Evolutionary conservation across 1,284 basidiomycete genomes (phyloP).

Genomic region (Malassezia japonica): DNA sequence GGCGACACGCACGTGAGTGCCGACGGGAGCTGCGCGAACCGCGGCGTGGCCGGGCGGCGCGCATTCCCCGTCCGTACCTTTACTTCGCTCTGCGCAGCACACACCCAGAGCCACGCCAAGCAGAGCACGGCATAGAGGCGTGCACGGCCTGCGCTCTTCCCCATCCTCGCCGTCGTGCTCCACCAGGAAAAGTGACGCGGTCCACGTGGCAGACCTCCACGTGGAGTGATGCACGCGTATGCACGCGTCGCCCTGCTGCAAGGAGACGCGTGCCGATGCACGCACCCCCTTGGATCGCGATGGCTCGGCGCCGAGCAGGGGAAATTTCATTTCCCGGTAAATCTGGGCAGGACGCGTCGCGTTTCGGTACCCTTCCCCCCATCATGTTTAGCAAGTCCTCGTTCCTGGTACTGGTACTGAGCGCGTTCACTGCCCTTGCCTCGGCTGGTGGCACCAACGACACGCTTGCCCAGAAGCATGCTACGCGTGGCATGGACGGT

Average conservation of each 20-base stretch:
- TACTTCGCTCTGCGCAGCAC: not conserved
- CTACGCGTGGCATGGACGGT: not conserved
- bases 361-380: too few relatives aligned
- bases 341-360: too few relatives aligned
- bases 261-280: not conserved
- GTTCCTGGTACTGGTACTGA: not conserved
- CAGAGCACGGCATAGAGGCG: too few relatives aligned
- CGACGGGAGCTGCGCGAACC: not conserved
- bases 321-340: too few relatives aligned
- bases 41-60: not conserved
- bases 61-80: not conserved
- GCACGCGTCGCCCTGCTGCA: not conserved
- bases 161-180: too few relatives aligned
- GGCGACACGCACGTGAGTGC: not conserved
- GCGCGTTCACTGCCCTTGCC: not conserved
- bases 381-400: not conserved
- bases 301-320: too few relatives aligned
- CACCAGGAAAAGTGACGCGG: too few relatives aligned
- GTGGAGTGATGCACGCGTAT: not conserved
- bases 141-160: too few relatives aligned
- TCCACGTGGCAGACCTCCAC: too few relatives aligned
- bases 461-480: not conserved
- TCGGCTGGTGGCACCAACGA: slow-evolving; percentile 1
- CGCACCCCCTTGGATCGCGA: too few relatives aligned
- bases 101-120: too few relatives aligned